Evolutionary conservation across 1,284 basidiomycete species (phyloP).

Genomic region (Wallemia mellicola): DNA sequence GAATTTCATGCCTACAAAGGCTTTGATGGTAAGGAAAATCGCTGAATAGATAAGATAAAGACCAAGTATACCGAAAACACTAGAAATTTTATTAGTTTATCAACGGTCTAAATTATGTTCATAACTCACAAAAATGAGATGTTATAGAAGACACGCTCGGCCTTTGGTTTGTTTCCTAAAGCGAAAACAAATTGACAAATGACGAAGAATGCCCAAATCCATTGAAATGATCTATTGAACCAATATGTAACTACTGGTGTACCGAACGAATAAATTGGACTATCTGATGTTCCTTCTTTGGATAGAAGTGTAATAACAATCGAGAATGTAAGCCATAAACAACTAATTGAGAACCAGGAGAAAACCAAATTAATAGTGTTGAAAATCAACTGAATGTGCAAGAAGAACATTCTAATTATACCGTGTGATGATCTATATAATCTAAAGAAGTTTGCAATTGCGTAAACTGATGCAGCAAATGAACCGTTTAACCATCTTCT

Average conservation of each 20-base stretch:
- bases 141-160: constrained; percentile 53
- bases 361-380: constrained; percentile 50
- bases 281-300: constrained; percentile 15
- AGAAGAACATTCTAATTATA: constrained; percentile 62
- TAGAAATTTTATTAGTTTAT: not conserved
- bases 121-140: constrained; percentile 37
- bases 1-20: constrained; percentile 27
- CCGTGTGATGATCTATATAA: constrained; percentile 62
- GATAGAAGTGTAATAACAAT: constrained; percentile 81
- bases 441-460: constrained; percentile 75
- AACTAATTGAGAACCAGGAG: constrained; percentile 74
- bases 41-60: constrained; percentile 55
- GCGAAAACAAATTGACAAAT: constrained; percentile 54
- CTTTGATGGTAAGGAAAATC: constrained; percentile 40
- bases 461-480: constrained; percentile 83
- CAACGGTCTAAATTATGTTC: not conserved
- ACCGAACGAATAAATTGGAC: constrained; percentile 33
- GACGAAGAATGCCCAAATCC: constrained; percentile 63
- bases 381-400: constrained; percentile 70
- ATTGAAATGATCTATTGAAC: constrained; percentile 54
- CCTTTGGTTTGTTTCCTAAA: constrained; percentile 81
- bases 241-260: constrained; percentile 42
- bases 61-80: constrained; percentile 19
- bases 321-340: constrained; percentile 80
- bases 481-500: constrained; percentile 90